Conservation (phyloP, 352 stramenopile species). For the Phytophthora megakarya region DNA sequence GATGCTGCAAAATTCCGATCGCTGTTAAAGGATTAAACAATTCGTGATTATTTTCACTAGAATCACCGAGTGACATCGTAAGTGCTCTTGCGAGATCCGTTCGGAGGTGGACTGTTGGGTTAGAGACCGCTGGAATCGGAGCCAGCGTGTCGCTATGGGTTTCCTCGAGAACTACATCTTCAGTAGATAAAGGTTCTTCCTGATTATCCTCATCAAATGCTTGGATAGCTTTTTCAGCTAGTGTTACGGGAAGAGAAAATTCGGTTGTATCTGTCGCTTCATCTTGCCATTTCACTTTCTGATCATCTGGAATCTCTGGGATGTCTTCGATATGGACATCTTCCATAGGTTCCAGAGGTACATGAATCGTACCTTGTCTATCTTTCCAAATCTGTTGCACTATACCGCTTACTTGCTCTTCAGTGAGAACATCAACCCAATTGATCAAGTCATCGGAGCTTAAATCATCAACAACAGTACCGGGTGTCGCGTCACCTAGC, state of each 20-base stretch:
- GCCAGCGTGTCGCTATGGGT: background rate
- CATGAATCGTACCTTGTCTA: slow-evolving; percentile 13
- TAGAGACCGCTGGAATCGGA: background rate
- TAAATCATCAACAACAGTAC: slow-evolving; percentile 11
- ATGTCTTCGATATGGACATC: background rate
- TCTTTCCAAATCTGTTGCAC: slow-evolving; percentile 54
- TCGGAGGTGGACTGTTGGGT: background rate
- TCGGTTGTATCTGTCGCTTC: slow-evolving; percentile 43
- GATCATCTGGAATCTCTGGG: background rate
- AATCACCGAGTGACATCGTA: background rate
- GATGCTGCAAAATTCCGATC: slow-evolving; percentile 30
- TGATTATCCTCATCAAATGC: slow-evolving; percentile 1
- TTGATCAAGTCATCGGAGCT: slow-evolving; percentile 12
- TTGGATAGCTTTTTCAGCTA: slow-evolving; percentile 42
- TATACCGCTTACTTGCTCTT: slow-evolving; percentile 52
- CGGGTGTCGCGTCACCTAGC: background rate
- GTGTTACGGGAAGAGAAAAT: slow-evolving; percentile 8
- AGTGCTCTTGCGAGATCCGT: slow-evolving; percentile 24
- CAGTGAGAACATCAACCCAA: slow-evolving; percentile 47
- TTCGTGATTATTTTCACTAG: background rate
- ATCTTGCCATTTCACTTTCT: slow-evolving; percentile 14
- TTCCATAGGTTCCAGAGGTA: background rate
- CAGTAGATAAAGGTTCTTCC: background rate
- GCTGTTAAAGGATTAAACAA: slow-evolving; percentile 13
- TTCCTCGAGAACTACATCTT: background rate